Percentiles rank a stretch among this genome's conserved stretches.
Conservation (phyloP, 306 rosid genomes). For the Vigna radiata region DNA sequence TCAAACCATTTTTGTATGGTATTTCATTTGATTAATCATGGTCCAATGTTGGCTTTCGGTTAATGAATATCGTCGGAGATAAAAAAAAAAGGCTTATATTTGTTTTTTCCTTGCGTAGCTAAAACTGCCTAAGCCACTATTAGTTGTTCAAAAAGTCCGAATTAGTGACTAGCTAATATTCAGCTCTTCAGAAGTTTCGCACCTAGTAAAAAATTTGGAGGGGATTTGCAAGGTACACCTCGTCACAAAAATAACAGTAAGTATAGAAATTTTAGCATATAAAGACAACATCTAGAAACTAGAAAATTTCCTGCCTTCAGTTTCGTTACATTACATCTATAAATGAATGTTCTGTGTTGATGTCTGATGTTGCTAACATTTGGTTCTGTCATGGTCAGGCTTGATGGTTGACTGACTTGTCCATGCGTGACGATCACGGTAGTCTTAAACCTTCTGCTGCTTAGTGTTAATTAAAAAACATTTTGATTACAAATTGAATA, state of each 20-base stretch:
- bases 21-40: not conserved
- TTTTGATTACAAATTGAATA: not conserved
- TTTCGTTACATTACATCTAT: not conserved
- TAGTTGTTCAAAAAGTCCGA: not conserved
- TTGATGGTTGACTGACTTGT: not conserved
- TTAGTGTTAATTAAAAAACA: not conserved
- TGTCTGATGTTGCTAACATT: no score
- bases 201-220: not conserved
- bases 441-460: not conserved
- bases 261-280: no score
- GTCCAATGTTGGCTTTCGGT: not conserved
- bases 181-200: no score
- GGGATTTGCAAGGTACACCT: not conserved
- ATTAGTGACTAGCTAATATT: not conserved
- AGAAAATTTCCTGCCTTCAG: not conserved
- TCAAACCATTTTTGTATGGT: no score
- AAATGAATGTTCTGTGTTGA: not conserved
- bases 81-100: no score
- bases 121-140: not conserved
- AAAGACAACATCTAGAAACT: not conserved
- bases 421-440: not conserved
- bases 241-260: not conserved
- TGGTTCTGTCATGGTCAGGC: not conserved
- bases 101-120: not conserved
- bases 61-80: not conserved